Conservation (phyloP, 2,329 filamentous ascomycete species). For the Botrytis fragariae region DNA sequence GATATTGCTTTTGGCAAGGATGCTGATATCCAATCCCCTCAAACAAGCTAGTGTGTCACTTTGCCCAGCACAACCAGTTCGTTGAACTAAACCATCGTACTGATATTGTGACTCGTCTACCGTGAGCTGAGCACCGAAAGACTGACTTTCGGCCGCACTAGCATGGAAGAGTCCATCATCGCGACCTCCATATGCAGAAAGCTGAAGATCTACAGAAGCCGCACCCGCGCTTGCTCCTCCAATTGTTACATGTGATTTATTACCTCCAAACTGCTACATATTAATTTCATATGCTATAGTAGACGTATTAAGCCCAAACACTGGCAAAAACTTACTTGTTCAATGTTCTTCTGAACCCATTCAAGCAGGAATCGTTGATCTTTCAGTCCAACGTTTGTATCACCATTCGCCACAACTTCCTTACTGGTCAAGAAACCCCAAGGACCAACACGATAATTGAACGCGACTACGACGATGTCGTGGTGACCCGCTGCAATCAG, state of each 20-base stretch:
- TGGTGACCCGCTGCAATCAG: constrained; percentile 58
- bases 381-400: constrained; percentile 65
- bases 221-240: constrained; percentile 69
- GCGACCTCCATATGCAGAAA: constrained; percentile 54
- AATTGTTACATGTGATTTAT: constrained; percentile 65
- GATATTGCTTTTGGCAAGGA: constrained; percentile 46
- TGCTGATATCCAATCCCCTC: constrained; percentile 42
- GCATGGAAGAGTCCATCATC: constrained; percentile 51
- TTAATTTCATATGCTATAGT: constrained; percentile 11
- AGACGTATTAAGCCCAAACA: not conserved
- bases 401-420: constrained; percentile 49
- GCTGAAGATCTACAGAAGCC: constrained; percentile 61
- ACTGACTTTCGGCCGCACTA: constrained; percentile 51
- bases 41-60: constrained; percentile 47
- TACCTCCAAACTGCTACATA: constrained; percentile 59
- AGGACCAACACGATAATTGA: constrained; percentile 74
- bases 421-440: constrained; percentile 68
- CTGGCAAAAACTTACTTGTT: constrained; percentile 38
- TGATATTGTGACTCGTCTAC: constrained; percentile 50
- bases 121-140: constrained; percentile 50
- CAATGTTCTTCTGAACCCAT: constrained; percentile 68
- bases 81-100: constrained; percentile 48
- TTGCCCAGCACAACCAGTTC: constrained; percentile 43
- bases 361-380: constrained; percentile 68
- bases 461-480: constrained; percentile 65